Evolutionary conservation across 345 rosid genomes (phyloP).

Genomic region (Eucalyptus sp.): DNA sequence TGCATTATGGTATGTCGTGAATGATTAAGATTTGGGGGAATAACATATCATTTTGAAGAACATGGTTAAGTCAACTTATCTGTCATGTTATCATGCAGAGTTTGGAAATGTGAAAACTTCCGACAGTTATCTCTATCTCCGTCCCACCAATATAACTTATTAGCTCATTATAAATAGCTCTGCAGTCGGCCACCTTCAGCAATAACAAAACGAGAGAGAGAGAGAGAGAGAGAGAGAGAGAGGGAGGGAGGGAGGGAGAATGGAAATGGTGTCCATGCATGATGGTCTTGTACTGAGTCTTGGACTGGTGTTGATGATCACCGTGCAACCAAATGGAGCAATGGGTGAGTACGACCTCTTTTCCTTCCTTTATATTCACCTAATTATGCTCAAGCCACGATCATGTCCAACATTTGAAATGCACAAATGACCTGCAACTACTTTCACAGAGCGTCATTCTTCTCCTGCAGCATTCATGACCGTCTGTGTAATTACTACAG

Average conservation of each 20-base stretch:
- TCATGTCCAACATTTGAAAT: neutral
- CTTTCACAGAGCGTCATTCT: neutral
- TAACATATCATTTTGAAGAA: neutral
- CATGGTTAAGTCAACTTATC: neutral
- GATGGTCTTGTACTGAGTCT: constrained; percentile 4
- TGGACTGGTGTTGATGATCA: constrained; percentile 1
- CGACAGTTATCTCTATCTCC: neutral
- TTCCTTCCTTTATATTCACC: neutral
- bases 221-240: neutral
- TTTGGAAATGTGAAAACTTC: neutral
- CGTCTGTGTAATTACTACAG: neutral
- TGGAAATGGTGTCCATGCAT: constrained; percentile 9
- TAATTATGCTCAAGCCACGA: neutral
- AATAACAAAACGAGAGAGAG: neutral
- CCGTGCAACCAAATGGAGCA: neutral
- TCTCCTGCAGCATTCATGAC: neutral
- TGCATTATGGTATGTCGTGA: neutral
- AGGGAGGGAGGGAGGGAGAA: neutral
- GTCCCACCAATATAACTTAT: neutral
- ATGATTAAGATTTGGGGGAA: neutral
- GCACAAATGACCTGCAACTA: neutral
- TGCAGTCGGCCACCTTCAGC: neutral
- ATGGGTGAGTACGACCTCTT: constrained; percentile 23
- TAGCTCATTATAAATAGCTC: constrained; percentile 23
- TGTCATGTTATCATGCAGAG: neutral